phyloP scores from a whole-genome alignment of 2,329 filamentous ascomycete genomes.

The Clarireedia hainanense region DNA sequence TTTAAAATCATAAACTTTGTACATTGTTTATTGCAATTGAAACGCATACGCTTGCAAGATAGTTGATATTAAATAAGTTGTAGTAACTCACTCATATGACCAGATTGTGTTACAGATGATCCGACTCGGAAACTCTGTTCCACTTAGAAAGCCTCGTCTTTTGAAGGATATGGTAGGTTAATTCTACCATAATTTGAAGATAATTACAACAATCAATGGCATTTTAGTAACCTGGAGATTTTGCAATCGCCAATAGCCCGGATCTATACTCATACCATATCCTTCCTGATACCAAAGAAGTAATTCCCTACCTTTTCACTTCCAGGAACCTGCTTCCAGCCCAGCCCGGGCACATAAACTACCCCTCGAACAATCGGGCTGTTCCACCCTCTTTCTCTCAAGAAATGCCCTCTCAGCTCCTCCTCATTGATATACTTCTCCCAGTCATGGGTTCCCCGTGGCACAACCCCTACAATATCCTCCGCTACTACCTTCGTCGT shows the following conservation, averaged over 20 bases:
- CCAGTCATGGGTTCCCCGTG: slow-evolving; percentile 93
- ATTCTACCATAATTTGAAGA: too few relatives aligned
- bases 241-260: not conserved
- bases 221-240: not conserved
- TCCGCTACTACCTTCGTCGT: slow-evolving; percentile 91
- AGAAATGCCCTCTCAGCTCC: slow-evolving; percentile 58
- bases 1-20: too few relatives aligned
- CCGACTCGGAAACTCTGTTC: too few relatives aligned
- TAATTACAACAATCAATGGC: too few relatives aligned
- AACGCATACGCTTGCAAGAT: too few relatives aligned
- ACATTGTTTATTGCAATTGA: too few relatives aligned
- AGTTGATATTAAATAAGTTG: too few relatives aligned
- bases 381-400: slow-evolving; percentile 49
- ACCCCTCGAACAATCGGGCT: slow-evolving; percentile 64
- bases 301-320: slow-evolving; percentile 90
- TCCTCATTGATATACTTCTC: slow-evolving; percentile 85
- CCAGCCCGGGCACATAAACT: slow-evolving; percentile 80
- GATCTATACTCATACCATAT: slow-evolving; percentile 10
- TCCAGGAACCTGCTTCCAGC: slow-evolving; percentile 76
- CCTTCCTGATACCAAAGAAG: slow-evolving; percentile 77
- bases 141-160: too few relatives aligned
- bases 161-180: too few relatives aligned
- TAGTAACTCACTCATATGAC: too few relatives aligned
- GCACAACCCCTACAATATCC: slow-evolving; percentile 79
- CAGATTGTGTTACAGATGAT: too few relatives aligned